Evolutionary conservation across 352 stramenopile species (phyloP), one percentile per base, ranked within the genome.

Genomic region (Phytopythium delawarense): DNA sequence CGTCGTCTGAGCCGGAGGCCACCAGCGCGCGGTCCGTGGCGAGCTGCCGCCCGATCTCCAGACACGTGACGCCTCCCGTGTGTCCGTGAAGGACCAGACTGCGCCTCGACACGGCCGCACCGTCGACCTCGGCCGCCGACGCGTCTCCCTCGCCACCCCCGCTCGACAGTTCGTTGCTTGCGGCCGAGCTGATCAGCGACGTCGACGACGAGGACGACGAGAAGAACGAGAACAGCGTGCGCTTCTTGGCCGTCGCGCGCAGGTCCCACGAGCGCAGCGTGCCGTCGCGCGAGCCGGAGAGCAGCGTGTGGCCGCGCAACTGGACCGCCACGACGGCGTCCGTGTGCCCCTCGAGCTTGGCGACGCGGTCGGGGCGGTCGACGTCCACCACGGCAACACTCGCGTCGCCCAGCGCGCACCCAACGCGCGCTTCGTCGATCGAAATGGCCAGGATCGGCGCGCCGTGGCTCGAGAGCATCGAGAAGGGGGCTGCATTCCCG

Each of bases 261-360:
- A 95, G 69, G 55, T 93, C 80, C 84, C 86, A 95, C 6, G 67
- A 73, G 53, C 84, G 80, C 42, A 95, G 50, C 9, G 86, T 93
- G 59, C 85, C 71, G 61, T 95, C 86, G 34, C 76, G 70, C 21
- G 86, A 88, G 6, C 77, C 79, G 4, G 86, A 92, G 21, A 95
- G 69, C 28, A 95, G 66, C 20, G 74, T 74, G 50, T 81, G 76
- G 1, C 83, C 83, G 18, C 78, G 78, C 51, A 91, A 69, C 35
- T 88, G 78, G 1, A 91, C 72, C 0, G 74, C 65, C 2, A 84
- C 67, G 18, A 93, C 70, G 1, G 81, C 67, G 37, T 84, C 80
- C 21, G 60, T 69, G 57, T 93, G 84, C 0, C 84, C 82, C 11
- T 89, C 75, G 20, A 93, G 75, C 49, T 61, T 65, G 28, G 79